phyloP scores from a whole-genome alignment of 164 flowering plant species.

The Akebia trifoliata region DNA sequence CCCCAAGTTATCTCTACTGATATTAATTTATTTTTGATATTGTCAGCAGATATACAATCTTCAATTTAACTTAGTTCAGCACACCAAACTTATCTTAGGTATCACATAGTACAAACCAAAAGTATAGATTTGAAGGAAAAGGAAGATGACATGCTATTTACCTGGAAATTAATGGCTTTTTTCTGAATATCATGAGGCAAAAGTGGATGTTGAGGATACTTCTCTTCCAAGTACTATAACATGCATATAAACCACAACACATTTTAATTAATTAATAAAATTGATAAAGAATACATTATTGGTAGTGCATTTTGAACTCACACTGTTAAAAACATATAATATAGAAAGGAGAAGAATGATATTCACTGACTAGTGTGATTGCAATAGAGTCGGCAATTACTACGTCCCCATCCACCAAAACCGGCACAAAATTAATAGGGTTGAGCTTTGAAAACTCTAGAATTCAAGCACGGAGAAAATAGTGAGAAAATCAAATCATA shows the following conservation, averaged over 20 bases:
- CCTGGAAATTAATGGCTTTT: slow-evolving; percentile 83
- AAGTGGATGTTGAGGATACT: slow-evolving; percentile 71
- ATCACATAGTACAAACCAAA: no score
- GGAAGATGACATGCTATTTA: slow-evolving; percentile 7
- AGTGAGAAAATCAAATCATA: neutral
- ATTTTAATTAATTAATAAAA: no score
- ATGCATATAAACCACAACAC: neutral
- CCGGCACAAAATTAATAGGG: slow-evolving; percentile 78
- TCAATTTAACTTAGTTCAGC: no score
- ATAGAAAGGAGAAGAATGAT: neutral
- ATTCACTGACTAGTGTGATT: slow-evolving; percentile 54
- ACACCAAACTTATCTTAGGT: no score
- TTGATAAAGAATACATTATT: neutral
- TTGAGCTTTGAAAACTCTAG: slow-evolving; percentile 68
- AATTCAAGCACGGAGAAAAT: neutral
- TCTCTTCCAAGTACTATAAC: slow-evolving; percentile 60
- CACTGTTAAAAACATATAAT: neutral
- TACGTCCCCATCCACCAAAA: slow-evolving; percentile 61
- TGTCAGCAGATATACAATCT: no score
- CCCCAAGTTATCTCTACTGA: no score
- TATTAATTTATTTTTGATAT: no score
- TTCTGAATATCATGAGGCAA: slow-evolving; percentile 67
- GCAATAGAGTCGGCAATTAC: slow-evolving; percentile 81
- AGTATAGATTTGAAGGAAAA: no score
- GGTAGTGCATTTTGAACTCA: neutral